phyloP scores from a whole-genome alignment of 1,284 basidiomycete species.

The Boletellus deceptivus region DNA sequence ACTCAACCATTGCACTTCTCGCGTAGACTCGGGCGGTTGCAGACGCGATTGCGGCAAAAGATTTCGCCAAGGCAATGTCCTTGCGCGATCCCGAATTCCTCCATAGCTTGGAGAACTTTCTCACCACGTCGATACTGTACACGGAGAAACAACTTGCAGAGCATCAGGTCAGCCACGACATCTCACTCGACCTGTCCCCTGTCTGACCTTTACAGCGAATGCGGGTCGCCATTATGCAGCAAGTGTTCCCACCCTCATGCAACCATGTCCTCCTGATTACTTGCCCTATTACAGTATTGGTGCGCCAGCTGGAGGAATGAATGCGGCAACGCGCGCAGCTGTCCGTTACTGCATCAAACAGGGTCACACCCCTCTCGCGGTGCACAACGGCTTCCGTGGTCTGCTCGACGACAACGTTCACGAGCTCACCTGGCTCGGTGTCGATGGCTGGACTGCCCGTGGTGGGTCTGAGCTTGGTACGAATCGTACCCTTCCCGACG shows the following conservation, averaged over 20 bases:
- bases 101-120: constrained; percentile 86
- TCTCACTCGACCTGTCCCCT: constrained; percentile 1
- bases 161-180: constrained; percentile 45
- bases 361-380: constrained; percentile 87
- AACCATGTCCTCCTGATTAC: neutral
- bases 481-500: constrained; percentile 84
- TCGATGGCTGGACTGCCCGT: constrained; percentile 94
- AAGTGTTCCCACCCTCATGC: constrained; percentile 33
- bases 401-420: constrained; percentile 86
- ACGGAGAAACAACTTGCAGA: constrained; percentile 61
- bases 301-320: constrained; percentile 98
- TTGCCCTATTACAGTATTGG: constrained; percentile 63
- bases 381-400: constrained; percentile 96
- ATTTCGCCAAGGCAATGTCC: constrained; percentile 87
- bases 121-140: constrained; percentile 66
- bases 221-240: constrained; percentile 92
- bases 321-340: constrained; percentile 93
- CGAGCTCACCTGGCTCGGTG: constrained; percentile 93
- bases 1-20: constrained; percentile 1
- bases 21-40: constrained; percentile 82
- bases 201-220: constrained; percentile 55
- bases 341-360: constrained; percentile 91
- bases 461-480: constrained; percentile 99
- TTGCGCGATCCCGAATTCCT: constrained; percentile 91
- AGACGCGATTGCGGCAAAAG: constrained; percentile 76